Base-by-base conservation (phyloP, 1,284 basidiomycete genomes). In the Schizophyllum amplum region DNA sequence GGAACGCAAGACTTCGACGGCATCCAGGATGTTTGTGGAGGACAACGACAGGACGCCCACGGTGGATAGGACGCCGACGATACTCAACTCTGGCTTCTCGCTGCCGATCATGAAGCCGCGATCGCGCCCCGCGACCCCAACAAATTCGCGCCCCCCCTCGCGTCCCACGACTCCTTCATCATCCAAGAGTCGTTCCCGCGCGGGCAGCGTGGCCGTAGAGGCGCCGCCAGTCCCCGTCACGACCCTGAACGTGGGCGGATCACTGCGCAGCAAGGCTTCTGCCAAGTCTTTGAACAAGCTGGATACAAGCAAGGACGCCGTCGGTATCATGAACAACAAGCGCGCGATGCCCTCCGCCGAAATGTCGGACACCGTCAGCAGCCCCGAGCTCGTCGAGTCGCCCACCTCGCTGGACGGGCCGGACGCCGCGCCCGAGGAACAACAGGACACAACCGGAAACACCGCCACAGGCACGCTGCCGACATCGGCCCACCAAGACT, bases 381-480 rank as follows among this genome's bases (percentile, higher is more conserved):
- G 33, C 33, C 33, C 33, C 33, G 33, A 42, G 33, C 33, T 42
- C 33, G 33, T 42, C 33, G 33, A 42, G 33, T 42, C 33, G 33
- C 33, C 33, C 33, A 42, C 33, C 3, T 42, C 33, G 33, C 33
- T 42, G 13, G 33, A 42, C 11, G 33, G 13, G 1, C 58, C 60
- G n/a, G n/a, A n/a, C 15, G 23, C 60, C 20, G 54, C 56, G 11
- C 46, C 48, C n/a, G 52, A 49, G 5, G 48, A 50, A n/a, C n/a
- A n/a, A n/a, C n/a, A n/a, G n/a, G n/a, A n/a, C n/a, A n/a, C n/a
- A n/a, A n/a, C n/a, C n/a, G n/a, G n/a, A 1, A 78, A 79, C 67
- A 61, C 67, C 1, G 70, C 67, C 23, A 79, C 77, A 11, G 61
- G 76, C 51, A 64, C 51, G 51, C 25, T 13, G 64, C 23, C 5